Percentiles rank a stretch among this genome's conserved stretches.
Evolutionary conservation across 2,329 filamentous ascomycete species (phyloP).

Genomic region (Cadophora luteo-olivacea): DNA sequence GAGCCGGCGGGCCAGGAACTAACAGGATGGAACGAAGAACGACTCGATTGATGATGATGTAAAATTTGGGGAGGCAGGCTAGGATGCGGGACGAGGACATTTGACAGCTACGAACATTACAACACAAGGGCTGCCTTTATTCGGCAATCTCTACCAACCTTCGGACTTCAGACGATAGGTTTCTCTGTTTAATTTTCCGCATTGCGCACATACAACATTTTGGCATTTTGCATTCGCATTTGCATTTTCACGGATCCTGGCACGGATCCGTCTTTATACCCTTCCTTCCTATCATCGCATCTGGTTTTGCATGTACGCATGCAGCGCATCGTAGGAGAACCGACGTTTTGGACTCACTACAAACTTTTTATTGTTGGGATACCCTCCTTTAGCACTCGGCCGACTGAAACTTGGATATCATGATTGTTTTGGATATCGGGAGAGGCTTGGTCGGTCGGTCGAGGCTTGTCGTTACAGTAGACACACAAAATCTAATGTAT

Average conservation of each 20-base stretch:
- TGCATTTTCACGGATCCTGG: constrained; percentile 19
- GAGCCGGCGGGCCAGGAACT: constrained; percentile 28
- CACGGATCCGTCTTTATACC: constrained; percentile 15
- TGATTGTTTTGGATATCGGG: not conserved
- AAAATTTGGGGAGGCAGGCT: constrained; percentile 21
- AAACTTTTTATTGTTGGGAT: constrained; percentile 1
- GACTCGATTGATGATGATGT: constrained; percentile 59
- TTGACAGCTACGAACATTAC: not conserved
- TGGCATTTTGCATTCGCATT: constrained; percentile 6
- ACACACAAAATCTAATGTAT: constrained; percentile 16
- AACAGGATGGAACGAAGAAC: constrained; percentile 53
- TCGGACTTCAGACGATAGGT: not conserved
- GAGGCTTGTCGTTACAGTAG: not conserved
- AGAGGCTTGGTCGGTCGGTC: not conserved
- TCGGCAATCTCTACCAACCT: not conserved
- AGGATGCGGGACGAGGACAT: constrained; percentile 1
- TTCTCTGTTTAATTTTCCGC: not conserved
- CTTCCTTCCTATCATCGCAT: constrained; percentile 16
- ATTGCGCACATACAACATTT: not conserved
- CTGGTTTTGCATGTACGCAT: constrained; percentile 16
- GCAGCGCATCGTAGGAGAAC: constrained; percentile 3
- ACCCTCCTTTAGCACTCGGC: not conserved
- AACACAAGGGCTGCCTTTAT: not conserved
- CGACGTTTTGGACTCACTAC: constrained; percentile 4
- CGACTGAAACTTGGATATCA: not conserved